phyloP scores from a whole-genome alignment of 257 asterid species.

The Gentiana macrophylla region DNA sequence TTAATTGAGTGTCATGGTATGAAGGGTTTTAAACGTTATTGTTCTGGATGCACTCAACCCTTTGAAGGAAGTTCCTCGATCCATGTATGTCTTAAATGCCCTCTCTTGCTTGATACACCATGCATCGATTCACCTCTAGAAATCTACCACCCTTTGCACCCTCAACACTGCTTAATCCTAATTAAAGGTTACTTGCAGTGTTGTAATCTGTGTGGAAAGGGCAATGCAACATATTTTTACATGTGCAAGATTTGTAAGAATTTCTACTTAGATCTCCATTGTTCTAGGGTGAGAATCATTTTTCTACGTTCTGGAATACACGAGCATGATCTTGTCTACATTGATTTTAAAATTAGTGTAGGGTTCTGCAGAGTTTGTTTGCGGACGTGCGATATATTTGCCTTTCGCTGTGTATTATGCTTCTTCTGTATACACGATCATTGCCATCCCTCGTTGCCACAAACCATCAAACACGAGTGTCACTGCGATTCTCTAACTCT shows the following conservation, averaged over 20 bases:
- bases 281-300: not conserved
- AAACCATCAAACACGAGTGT: not conserved
- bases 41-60: not conserved
- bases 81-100: not conserved
- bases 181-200: not conserved
- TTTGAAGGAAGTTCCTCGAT: not conserved
- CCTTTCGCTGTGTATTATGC: not conserved
- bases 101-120: not conserved
- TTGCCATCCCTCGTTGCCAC: not conserved
- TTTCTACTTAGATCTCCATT: not conserved
- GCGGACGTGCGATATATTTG: not conserved
- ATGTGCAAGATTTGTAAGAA: not conserved
- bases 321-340: conserved; percentile 2
- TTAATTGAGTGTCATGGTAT: not conserved
- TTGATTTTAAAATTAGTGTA: not conserved
- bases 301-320: not conserved
- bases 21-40: not conserved
- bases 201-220: not conserved
- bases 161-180: not conserved
- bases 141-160: conserved; percentile 5
- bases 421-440: not conserved
- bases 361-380: not conserved
- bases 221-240: not conserved
- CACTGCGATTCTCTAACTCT: not conserved
- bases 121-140: not conserved